Evolutionary conservation across 805 yeast species (phyloP), one percentile per base, ranked within the genome.

Genomic region (Cyberlindnera amylophila): DNA sequence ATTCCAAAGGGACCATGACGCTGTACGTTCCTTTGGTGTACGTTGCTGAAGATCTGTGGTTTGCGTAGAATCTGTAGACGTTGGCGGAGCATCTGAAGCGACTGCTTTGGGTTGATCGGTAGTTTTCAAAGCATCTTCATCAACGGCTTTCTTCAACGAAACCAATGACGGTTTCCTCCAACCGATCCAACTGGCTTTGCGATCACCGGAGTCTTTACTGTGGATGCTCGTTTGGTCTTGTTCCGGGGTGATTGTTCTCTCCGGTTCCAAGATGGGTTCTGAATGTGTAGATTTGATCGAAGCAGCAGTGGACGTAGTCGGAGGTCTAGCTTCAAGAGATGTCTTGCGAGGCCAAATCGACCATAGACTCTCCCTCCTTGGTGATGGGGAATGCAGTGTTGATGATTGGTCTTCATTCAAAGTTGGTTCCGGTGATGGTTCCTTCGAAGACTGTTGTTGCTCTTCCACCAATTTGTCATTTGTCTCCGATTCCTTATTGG

Each of bases 1-100:
- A 31, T 46, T 52, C 59, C 61, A 56, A 24, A 58, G 49, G 2
- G 62, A 55, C 62, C 62, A 58, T 1, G 62, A 55, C 0, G 47
- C 41, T 24, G 42, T 27, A 19, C 45, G 50, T 11, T 49, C 52
- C 30, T 44, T 49, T 13, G 42, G 35, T 3, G 29, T 10, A 9
- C 21, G 27, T n/a, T 29, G 34, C 31, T 15, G 10, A 12, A 21
- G 31, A 13, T 17, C 10, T 14, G 13, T 7, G 12, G 30, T 34
- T 8, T 17, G 9, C 11, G 14, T 13, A 10, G 30, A 24, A 14
- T 34, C 30, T 15, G 14, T 36, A 13, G 34, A 30, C 4, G 21
- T 6, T 32, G 31, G n/a, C n/a, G n/a, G 28, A 14, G 37, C 28
- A 4, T 44, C 52, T 1, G 41, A n/a, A 2, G 47, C 46, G 15